Percentiles rank a stretch among this genome's conserved stretches.
phyloP scores from a whole-genome alignment of 1,284 basidiomycete species.

The Sporisorium graminicola region DNA sequence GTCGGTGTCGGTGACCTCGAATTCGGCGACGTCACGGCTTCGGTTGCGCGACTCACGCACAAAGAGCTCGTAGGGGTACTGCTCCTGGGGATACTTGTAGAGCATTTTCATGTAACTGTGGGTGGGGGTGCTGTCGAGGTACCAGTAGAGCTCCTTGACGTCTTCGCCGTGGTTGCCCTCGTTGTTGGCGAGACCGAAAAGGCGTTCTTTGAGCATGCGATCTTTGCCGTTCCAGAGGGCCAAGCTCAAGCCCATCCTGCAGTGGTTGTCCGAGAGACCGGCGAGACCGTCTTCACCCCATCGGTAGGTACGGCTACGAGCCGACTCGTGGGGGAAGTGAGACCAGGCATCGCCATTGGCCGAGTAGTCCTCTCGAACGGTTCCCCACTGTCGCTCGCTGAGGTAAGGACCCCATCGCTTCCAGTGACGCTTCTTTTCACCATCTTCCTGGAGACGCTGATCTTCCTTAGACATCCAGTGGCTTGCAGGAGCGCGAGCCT shows the following conservation, averaged over 20 bases:
- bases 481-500: slow-evolving; percentile 37
- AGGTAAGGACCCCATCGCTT: slow-evolving; percentile 98
- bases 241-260: slow-evolving; percentile 88
- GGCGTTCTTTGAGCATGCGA: slow-evolving; percentile 92
- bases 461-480: slow-evolving; percentile 67
- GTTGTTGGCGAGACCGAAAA: slow-evolving; percentile 93
- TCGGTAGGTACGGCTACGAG: slow-evolving; percentile 91
- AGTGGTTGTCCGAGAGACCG: slow-evolving; percentile 95
- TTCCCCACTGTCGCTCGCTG: slow-evolving; percentile 97
- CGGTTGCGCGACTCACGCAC: slow-evolving; percentile 86
- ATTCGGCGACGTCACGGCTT: slow-evolving; percentile 87
- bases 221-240: slow-evolving; percentile 96
- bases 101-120: slow-evolving; percentile 99
- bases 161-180: slow-evolving; percentile 98
- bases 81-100: slow-evolving; percentile 95
- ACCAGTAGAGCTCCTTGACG: slow-evolving; percentile 98
- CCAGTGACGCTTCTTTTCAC: slow-evolving; percentile 83
- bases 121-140: slow-evolving; percentile 96
- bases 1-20: slow-evolving; percentile 92
- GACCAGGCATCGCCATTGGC: slow-evolving; percentile 96
- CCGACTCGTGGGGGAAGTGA: slow-evolving; percentile 95
- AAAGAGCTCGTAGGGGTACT: slow-evolving; percentile 93
- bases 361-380: slow-evolving; percentile 97
- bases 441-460: slow-evolving; percentile 75
- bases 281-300: slow-evolving; percentile 99